Conservation (phyloP, 2,329 filamentous ascomycete species). For the Botrytis fabae region DNA sequence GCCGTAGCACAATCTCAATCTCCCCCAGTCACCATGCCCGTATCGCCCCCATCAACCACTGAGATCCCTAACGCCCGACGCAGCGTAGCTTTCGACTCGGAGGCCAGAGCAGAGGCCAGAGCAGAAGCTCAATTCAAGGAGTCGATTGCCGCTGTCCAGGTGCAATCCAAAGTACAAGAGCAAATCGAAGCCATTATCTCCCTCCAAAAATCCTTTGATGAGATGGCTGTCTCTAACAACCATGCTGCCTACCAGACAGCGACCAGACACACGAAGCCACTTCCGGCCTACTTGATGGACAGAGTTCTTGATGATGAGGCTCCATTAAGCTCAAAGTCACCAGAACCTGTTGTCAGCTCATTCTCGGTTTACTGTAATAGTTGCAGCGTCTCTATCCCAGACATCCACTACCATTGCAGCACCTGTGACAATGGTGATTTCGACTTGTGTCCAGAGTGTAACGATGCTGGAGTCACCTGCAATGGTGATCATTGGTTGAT, state of each 20-base stretch:
- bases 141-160: neutral
- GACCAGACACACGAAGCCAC: neutral
- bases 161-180: neutral
- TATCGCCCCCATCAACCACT: neutral
- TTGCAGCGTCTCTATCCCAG: constrained; percentile 75
- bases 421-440: constrained; percentile 93
- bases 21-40: neutral
- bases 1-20: constrained; percentile 20
- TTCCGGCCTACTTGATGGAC: neutral
- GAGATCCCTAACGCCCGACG: neutral
- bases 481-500: constrained; percentile 88
- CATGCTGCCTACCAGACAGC: constrained; percentile 25
- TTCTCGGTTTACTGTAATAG: constrained; percentile 95
- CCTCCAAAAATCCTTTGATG: constrained; percentile 38
- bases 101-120: neutral
- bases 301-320: neutral
- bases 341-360: constrained; percentile 37
- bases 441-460: constrained; percentile 82
- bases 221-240: constrained; percentile 7
- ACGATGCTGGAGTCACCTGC: constrained; percentile 75
- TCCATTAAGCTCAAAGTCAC: constrained; percentile 18
- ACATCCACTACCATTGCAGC: constrained; percentile 90
- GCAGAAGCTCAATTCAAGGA: neutral
- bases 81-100: neutral
- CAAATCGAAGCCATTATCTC: constrained; percentile 30